These are phyloP conservation scores for Fusarium sp. DNA, from an alignment of 2,329 filamentous ascomycete genomes.

Conservation along the genomic window DNA sequence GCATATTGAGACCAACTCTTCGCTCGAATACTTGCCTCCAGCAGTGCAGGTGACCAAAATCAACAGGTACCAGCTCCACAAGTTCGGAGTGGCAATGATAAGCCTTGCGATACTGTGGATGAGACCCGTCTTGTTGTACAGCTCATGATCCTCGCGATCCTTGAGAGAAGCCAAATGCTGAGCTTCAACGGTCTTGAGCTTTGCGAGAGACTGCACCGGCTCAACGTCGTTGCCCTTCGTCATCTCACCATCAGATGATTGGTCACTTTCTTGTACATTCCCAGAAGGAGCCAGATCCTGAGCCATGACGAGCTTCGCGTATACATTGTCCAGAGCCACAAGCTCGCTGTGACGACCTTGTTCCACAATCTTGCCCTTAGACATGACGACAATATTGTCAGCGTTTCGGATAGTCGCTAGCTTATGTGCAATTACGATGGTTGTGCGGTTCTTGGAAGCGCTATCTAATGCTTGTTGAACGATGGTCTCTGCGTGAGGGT, in stretches of 20 bases:
- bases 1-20: neutral
- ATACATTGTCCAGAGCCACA: slow-evolving; percentile 59
- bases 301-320: slow-evolving; percentile 60
- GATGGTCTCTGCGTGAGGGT: slow-evolving; percentile 56
- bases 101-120: slow-evolving; percentile 13
- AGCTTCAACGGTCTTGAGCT: neutral
- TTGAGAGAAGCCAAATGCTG: slow-evolving; percentile 55
- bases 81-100: neutral
- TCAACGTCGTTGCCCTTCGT: neutral
- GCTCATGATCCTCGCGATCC: slow-evolving; percentile 44
- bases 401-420: slow-evolving; percentile 69
- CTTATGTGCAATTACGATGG: slow-evolving; percentile 72
- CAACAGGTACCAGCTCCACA: slow-evolving; percentile 2
- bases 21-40: slow-evolving; percentile 27
- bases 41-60: neutral
- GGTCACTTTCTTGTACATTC: neutral
- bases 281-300: slow-evolving; percentile 47
- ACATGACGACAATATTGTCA: slow-evolving; percentile 73
- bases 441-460: slow-evolving; percentile 68
- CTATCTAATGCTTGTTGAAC: slow-evolving; percentile 67
- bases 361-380: slow-evolving; percentile 68
- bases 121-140: slow-evolving; percentile 11
- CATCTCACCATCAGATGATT: neutral
- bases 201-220: neutral
- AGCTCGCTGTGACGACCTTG: slow-evolving; percentile 66